Evolutionary conservation across 176 grass and related monocot genomes (phyloP).

Genomic region (Ampelocalamus luodianensis): DNA sequence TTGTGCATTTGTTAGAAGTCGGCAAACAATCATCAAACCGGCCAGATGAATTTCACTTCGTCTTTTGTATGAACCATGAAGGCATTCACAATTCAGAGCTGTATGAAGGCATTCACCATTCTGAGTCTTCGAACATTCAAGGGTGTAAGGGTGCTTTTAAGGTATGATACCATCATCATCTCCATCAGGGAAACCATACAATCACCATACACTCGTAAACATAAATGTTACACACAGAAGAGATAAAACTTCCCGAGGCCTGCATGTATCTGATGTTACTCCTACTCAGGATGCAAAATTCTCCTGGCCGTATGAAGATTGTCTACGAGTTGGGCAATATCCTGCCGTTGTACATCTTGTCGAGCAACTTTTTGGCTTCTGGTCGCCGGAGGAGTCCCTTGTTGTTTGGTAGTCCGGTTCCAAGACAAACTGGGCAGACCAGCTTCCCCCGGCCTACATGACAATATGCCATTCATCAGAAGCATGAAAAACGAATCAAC

Average conservation of each 20-base stretch:
- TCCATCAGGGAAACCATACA: not conserved
- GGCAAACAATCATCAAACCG: not conserved
- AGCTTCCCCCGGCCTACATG: constrained; percentile 83
- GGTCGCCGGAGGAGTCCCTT: constrained; percentile 90
- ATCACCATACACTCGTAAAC: not conserved
- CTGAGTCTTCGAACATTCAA: not conserved
- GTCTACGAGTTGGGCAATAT: constrained; percentile 70
- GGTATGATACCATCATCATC: not conserved
- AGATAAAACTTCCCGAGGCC: not conserved
- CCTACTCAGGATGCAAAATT: not conserved
- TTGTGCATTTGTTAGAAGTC: not conserved
- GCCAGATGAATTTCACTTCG: not conserved
- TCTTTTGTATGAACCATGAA: not conserved
- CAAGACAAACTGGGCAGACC: constrained; percentile 86
- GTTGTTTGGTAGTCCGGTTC: constrained; percentile 91
- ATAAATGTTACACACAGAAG: not conserved
- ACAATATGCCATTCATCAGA: not conserved
- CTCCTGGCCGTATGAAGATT: too few species aligned
- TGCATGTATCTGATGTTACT: not conserved
- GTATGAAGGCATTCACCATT: not conserved
- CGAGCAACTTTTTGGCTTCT: constrained; percentile 70
- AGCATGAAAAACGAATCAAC: not conserved
- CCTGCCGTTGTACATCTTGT: constrained; percentile 97
- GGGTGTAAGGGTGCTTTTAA: too few species aligned
- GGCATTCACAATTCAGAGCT: too few species aligned